Base-by-base conservation (phyloP, 305 asterid genomes). In the Fraxinus latifolia region DNA sequence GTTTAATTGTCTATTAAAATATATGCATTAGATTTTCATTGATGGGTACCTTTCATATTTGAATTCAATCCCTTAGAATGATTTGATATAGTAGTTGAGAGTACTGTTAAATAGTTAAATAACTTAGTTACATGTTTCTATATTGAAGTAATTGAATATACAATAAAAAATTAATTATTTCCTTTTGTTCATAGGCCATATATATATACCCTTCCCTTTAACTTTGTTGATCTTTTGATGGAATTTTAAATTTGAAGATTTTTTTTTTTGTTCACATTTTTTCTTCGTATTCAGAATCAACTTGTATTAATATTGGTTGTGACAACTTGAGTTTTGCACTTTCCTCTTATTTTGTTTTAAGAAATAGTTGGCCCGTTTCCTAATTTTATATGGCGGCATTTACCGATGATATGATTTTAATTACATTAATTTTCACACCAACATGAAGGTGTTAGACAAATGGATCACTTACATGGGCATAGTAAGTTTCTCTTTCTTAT, bases 401-500 rank as follows among this genome's bases (percentile, higher is more conserved):
- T 33, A 17, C 1, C 21, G 21, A 11, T 37, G 12, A 34, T 60
- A 29, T 14, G 9, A 67, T 67, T 73, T 68, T 39, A 6, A 37
- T 80, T 77, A 32, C 1, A 11, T 62, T 25, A 58, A 27, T 12
- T 3, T 37, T 78, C 44, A 50, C 78, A 39, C 78, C 71, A 62
- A 65, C 67, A 4, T 77, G 83, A 90, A 90, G 94, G 95, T 79
- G 11, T 76, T 76, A 88, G 86, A 85, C 88, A 68, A 67, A 67
- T 86, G 23, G 93, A 87, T 60, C 90, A 86, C 68, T 81, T 91
- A 36, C 78, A 74, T 79, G 93, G 90, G 42, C 85, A 82, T 80
- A 82, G 85, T 81, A 93, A 89, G 82, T 85, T 88, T 84, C 85
- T 90, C 73, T 73, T 76, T 62, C 85, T 87, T 79, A 87, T 80